A percentile compares a stretch with the other conserved stretches of the same genome.
These are phyloP conservation scores for Glycine soja DNA, from an alignment of 306 rosid species.

Conservation along the genomic window DNA sequence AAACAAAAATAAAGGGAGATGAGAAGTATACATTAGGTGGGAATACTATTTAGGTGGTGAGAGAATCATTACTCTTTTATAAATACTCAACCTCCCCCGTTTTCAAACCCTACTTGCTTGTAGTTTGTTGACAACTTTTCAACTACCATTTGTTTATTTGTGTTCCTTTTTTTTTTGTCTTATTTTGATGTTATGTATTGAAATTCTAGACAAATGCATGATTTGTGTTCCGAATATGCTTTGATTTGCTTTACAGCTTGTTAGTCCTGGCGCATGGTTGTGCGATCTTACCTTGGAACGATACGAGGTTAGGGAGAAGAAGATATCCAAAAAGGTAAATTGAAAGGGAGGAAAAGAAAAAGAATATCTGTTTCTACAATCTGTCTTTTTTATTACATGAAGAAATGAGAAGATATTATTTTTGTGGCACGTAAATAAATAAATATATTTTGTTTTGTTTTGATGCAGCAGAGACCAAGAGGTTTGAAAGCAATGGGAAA, in stretches of 20 bases:
- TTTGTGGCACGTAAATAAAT: background rate
- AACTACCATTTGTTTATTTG: background rate
- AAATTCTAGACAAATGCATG: background rate
- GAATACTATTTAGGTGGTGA: background rate
- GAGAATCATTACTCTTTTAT: background rate
- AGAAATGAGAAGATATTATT: background rate
- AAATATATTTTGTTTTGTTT: background rate
- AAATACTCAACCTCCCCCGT: no score
- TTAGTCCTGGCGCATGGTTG: constrained; percentile 86
- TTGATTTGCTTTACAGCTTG: constrained; percentile 53
- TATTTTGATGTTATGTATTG: background rate
- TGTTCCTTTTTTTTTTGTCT: background rate
- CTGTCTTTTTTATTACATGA: background rate
- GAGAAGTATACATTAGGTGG: background rate
- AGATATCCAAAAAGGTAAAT: constrained; percentile 76
- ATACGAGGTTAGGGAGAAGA: constrained; percentile 91
- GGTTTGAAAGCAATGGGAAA: constrained; percentile 92
- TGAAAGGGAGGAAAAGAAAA: background rate
- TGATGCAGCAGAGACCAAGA: constrained; percentile 78
- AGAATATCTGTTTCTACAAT: background rate
- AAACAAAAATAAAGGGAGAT: no score
- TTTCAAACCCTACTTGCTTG: background rate
- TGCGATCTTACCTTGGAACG: constrained; percentile 89
- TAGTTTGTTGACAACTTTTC: background rate
- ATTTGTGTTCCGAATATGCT: constrained; percentile 13